Evolutionary conservation across 352 stramenopile genomes (phyloP), one percentile per base, ranked within the genome.

Genomic region (Pythium vanterpoolii): DNA sequence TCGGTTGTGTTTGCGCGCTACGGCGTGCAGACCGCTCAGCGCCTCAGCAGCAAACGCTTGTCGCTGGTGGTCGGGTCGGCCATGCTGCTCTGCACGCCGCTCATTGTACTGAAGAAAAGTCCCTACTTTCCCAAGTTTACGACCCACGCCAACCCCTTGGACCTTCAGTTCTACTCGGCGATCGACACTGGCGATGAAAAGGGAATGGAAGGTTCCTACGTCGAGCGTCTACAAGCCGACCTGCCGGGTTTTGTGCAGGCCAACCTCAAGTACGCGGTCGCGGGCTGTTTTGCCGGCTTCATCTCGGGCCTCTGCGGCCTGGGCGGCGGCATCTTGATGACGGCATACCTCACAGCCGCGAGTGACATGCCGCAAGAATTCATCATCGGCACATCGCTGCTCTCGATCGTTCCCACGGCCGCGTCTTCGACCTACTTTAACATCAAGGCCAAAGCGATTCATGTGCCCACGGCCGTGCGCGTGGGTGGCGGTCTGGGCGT

Each of bases 51-150:
- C 71, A 87, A 90, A 55, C 74, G 73, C 11, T 62, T 95, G 24
- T 90, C 83, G 44, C 58, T 90, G 14, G 79, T 95, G 18, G 85
- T 93, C 4, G 83, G 85, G 39, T 62, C 72, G 23, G 83, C 83
- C n/a, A 93, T 95, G 85, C 70, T 95, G 9, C 18, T 79, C 13
- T 88, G 75, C 51, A 83, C 84, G 24, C 85, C 85, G 26, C 68
- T 95, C 16, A 92, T 95, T 60, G 83, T 89, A 31, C 76, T 95
- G 52, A 95, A 95, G 69, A 87, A 93, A 47, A 87, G 73, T 46
- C 40, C 64, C 18, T 79, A 89, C 69, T 83, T 93, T 58, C 83
- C 83, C 38, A 90, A 90, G 61, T 89, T 77, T 64, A 90, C 68
- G 49, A 68, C 73, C 27, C 45, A 62, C 31, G 57, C 76, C 40